phyloP scores from a whole-genome alignment of 2,329 filamentous ascomycete species.

The Penicillium glabrum region DNA sequence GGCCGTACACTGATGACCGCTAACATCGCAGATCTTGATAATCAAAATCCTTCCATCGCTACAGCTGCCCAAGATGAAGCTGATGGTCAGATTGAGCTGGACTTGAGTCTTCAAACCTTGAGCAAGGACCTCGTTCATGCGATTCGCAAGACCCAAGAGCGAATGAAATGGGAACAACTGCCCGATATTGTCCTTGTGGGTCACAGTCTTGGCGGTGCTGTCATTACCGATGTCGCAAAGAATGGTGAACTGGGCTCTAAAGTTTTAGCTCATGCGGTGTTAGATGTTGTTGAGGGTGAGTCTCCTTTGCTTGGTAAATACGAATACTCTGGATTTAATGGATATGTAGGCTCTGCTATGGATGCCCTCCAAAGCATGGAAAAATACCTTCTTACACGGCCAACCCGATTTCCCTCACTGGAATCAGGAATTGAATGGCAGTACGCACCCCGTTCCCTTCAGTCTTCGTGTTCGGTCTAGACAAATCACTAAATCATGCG shows the following conservation, averaged over 20 bases:
- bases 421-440: conserved; percentile 91
- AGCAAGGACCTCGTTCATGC: conserved; percentile 70
- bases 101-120: conserved; percentile 72
- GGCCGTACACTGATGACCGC: conserved; percentile 59
- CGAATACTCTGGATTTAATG: background rate
- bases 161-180: conserved; percentile 71
- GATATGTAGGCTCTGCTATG: conserved; percentile 70
- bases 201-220: conserved; percentile 88
- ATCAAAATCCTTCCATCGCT: conserved; percentile 9
- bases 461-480: background rate
- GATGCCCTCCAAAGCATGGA: conserved; percentile 95
- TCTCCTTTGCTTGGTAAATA: background rate
- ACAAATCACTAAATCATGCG: conserved; percentile 1
- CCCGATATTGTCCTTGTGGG: conserved; percentile 82
- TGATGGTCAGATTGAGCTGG: conserved; percentile 44
- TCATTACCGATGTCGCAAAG: conserved; percentile 80
- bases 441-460: conserved; percentile 33
- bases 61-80: conserved; percentile 28
- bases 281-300: conserved; percentile 85
- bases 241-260: conserved; percentile 63
- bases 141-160: conserved; percentile 63
- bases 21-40: background rate
- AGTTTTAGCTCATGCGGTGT: conserved; percentile 80
- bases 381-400: conserved; percentile 80
- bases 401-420: conserved; percentile 72